Conservation (phyloP, 495 filamentous ascomycete species). For the Filosporella fistucella region DNA sequence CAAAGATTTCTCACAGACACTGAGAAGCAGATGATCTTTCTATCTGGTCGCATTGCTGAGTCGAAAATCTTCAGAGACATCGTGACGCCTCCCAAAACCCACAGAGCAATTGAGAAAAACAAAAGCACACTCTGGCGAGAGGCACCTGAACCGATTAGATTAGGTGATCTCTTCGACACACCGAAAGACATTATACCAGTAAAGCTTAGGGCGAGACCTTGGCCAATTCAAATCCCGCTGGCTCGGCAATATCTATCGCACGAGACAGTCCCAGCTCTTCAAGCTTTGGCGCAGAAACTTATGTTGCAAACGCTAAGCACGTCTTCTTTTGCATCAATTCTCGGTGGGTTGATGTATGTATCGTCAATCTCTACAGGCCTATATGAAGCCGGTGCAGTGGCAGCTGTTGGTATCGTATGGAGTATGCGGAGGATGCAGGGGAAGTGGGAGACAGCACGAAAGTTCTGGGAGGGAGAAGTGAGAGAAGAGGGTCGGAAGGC, state of each 20-base stretch:
- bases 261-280: constrained; percentile 66
- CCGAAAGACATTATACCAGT: constrained; percentile 26
- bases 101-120: neutral
- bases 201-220: constrained; percentile 16
- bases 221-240: constrained; percentile 45
- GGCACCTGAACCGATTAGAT: constrained; percentile 3
- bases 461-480: constrained; percentile 70
- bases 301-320: constrained; percentile 71
- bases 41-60: constrained; percentile 75
- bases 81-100: constrained; percentile 1
- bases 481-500: constrained; percentile 75
- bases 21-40: constrained; percentile 71
- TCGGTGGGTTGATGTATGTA: constrained; percentile 28
- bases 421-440: constrained; percentile 47
- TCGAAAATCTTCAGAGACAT: constrained; percentile 43
- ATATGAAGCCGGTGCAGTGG: constrained; percentile 79
- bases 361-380: constrained; percentile 38
- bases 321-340: constrained; percentile 62
- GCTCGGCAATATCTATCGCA: constrained; percentile 56
- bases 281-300: constrained; percentile 74
- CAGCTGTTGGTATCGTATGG: constrained; percentile 70
- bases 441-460: constrained; percentile 5
- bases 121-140: neutral
- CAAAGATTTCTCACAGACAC: constrained; percentile 68
- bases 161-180: constrained; percentile 23